Base-by-base conservation (phyloP, 2,329 filamentous ascomycete species). In the Ascochyta lentis region DNA sequence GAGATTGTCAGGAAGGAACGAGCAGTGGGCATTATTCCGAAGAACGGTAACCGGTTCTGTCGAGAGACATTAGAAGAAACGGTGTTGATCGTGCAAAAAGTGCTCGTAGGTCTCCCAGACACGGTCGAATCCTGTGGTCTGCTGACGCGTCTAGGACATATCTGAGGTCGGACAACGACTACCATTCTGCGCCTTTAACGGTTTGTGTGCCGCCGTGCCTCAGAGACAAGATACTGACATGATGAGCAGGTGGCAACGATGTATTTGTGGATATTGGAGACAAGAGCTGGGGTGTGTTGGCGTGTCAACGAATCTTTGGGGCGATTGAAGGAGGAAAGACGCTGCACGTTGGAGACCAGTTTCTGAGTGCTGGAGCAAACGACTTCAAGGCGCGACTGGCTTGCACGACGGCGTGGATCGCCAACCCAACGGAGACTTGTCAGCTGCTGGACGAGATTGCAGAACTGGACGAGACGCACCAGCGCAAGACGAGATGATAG, bases 181-280 rank as follows among this genome's bases (percentile, higher is more conserved):
- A 29, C 95, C 95, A 0, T 99, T 98, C 72, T 99, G 95, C 73
- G 95, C 95, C 22, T 99, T 99, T 81, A 99, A 99, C 75, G 95
- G 83, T 83, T 70, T 33, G 64, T 59, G 34, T 24, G 10, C 22
- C 44, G 29, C 12, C 9, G 7, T 27, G 23, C 26, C 34, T 34
- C 12, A 4, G 8, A 8, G 33, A 22, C 33, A 16, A 22, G 26
- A 26, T 49, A 49, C 69, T 72, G 34, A 73, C 54, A 26, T n/a
- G 4, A 9, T 13, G n/a, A 19, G 2, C 40, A 84, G 81, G 94
- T 49, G 95, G 95, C 10, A 94, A 95, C 59, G 95, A 99, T 74
- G 92, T 98, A 38, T 99, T 99, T 77, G 93, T 99, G 49, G 95
- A 99, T 74, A 97, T 99, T 70, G 95, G 95, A 52, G 95, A 99